Percentiles rank a stretch among this genome's conserved stretches.
Conservation (phyloP, 352 stramenopile species). For the Globisporangium paroecandrum region DNA sequence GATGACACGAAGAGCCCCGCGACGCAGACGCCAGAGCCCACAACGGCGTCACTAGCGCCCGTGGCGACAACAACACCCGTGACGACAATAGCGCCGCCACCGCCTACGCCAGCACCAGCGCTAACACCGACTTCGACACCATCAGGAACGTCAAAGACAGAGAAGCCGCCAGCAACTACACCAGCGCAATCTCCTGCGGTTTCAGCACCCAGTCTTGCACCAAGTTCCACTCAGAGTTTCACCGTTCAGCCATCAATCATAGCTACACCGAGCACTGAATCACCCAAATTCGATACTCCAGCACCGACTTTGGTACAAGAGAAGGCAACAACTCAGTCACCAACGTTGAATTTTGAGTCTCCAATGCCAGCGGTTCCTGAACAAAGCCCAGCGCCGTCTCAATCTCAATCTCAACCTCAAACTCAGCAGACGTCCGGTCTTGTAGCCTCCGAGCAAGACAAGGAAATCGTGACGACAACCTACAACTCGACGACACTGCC, state of each 20-base stretch:
- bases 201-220: slow-evolving; percentile 3
- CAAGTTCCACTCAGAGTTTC: neutral
- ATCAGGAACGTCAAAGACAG: slow-evolving; percentile 4
- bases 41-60: neutral
- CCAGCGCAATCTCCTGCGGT: neutral
- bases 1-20: neutral
- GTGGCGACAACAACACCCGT: neutral
- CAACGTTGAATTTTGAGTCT: neutral
- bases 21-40: neutral
- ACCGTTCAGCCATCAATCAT: slow-evolving; percentile 4
- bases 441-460: neutral
- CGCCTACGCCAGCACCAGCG: slow-evolving; percentile 10
- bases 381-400: neutral
- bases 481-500: slow-evolving; percentile 42
- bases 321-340: slow-evolving; percentile 9
- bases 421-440: neutral
- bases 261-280: neutral
- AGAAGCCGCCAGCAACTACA: slow-evolving; percentile 5
- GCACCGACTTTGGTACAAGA: slow-evolving; percentile 1
- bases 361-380: neutral
- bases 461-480: slow-evolving; percentile 17
- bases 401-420: neutral
- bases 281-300: neutral
- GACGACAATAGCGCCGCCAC: neutral
- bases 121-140: slow-evolving; percentile 1